Base-by-base conservation (phyloP, 805 yeast species). In the Myxozyma lipomycoides region DNA sequence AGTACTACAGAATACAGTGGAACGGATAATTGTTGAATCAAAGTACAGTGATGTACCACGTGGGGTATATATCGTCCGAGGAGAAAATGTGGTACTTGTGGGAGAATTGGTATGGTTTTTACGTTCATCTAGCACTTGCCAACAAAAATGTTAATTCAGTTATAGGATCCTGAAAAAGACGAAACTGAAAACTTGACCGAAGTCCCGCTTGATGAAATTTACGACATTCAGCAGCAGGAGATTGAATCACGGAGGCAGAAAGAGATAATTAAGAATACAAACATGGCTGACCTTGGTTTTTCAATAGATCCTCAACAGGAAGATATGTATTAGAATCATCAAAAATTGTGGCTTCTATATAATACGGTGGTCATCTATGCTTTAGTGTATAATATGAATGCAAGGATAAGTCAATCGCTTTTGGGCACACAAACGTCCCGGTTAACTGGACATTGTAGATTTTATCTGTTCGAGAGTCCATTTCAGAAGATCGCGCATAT, bases 31-130 rank as follows among this genome's bases (percentile, higher is more conserved):
- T 58, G 66, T 74, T 17, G 79, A 75, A 15, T 52, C 53, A 24
- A 72, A 77, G 56, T 91, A 82, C 64, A 95, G 86, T 6, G 96
- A 91, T 66, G 73, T 72, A n/a, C 74, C 75, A 45, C 77, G 84
- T 46, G 96, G 96, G 7, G 86, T 87, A 45, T 83, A 82, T 65
- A 78, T 93, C 71, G 83, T 93, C 37, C 84, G 98, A 70, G 98
- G 98, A 55, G 98, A 93, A 68, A 91, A 91, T 62, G 93, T 93
- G 6, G 93, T 90, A 7, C 79, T 90, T 81, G 67, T 93, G 66
- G 98, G 98, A 19, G 97, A 91, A 67, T 78, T 91, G 55, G 96
- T 57, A 44, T 22, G 60, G 34, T 22, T 15, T 17, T 44, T 24
- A 18, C 44, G 4, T 19, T 10, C n/a, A 5, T 40, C 19, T 5